These are phyloP conservation scores for Chlorella ohadii DNA, from an alignment of 139 green algal genomes.

Conservation along the genomic window DNA sequence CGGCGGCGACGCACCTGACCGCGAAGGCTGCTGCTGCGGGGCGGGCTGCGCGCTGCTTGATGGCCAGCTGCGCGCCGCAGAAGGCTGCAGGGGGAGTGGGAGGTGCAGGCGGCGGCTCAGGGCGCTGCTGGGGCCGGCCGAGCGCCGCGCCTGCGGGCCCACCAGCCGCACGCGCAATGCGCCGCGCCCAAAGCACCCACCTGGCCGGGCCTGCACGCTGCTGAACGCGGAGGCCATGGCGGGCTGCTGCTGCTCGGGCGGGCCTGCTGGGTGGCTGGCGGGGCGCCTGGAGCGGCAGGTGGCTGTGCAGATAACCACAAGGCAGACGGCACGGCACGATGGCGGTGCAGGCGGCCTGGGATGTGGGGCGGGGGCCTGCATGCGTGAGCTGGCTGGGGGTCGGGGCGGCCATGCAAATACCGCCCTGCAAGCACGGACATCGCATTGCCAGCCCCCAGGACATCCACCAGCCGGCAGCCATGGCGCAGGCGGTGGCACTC, in stretches of 20 bases:
- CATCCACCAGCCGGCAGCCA: not conserved
- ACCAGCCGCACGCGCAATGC: conserved; percentile 8
- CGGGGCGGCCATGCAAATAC: too few relatives aligned
- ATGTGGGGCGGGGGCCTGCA: too few relatives aligned
- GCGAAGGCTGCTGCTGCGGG: conserved; percentile 31
- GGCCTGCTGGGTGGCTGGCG: too few relatives aligned
- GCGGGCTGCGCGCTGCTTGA: conserved; percentile 29
- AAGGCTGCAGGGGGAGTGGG: not conserved
- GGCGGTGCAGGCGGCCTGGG: too few relatives aligned
- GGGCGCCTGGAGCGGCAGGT: too few relatives aligned
- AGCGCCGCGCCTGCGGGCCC: not conserved
- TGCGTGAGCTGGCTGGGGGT: too few relatives aligned
- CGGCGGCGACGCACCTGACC: conserved; percentile 20
- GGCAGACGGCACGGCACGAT: too few relatives aligned
- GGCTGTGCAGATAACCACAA: too few relatives aligned
- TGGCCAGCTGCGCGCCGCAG: conserved; percentile 14
- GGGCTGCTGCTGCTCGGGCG: not conserved
- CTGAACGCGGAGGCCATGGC: conserved; percentile 8
- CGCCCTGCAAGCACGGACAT: too few relatives aligned
- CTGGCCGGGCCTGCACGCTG: conserved; percentile 28
- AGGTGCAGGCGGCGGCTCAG: not conserved
- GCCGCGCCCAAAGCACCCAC: not conserved
- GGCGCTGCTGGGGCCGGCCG: too few relatives aligned
- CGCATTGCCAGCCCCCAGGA: too few relatives aligned
- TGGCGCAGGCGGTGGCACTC: conserved; percentile 5